Base-by-base conservation (phyloP, 2,329 filamentous ascomycete genomes). In the Colletotrichum siamense region DNA sequence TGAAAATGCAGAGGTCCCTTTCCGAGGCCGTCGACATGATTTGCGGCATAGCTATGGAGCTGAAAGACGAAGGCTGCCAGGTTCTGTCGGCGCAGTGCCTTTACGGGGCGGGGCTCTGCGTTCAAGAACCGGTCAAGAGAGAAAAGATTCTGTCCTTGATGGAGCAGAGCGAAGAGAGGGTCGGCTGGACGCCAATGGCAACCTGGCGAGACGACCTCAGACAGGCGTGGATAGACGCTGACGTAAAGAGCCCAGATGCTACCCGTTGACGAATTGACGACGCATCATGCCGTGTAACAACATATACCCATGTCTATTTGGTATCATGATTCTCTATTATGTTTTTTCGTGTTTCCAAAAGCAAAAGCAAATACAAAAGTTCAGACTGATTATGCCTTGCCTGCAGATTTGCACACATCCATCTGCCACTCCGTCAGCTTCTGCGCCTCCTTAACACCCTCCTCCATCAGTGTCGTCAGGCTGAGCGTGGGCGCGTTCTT, bases 41-140 rank as follows among this genome's bases (percentile, higher is more conserved):
- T 5, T 89, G 88, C 64, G 88, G 89, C 2, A 88, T 91, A 68
- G 88, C 88, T 0, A 84, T 88, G 81, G 86, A 86, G 62, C 79
- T 86, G 6, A 83, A 79, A 1, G 86, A 87, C 8, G 82, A 85
- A 61, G 83, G 85, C 4, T 87, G 84, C 2, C 84, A 84, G n/a
- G 80, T 88, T 13, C 79, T 88, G 71, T 87, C 84, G 1, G 86
- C 86, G 2, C 86, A 88, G 73, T 88, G 86, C 69, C 78, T 88
- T 0, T 89, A 84, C 57, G 85, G 84, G 7, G 86, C 86, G 2
- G 86, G 86, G 0, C 79, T 87, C 5, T 87, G 86, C 70, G 83
- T 86, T 16, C 84, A 84, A 22, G 84, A 87, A 32, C 64, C 78
- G 2, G 76, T 76, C 7, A 85, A 86, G 79, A 80, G 85, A 30